Evolutionary conservation across 2,329 filamentous ascomycete species (phyloP).

Genomic region (Bertia moriformis): DNA sequence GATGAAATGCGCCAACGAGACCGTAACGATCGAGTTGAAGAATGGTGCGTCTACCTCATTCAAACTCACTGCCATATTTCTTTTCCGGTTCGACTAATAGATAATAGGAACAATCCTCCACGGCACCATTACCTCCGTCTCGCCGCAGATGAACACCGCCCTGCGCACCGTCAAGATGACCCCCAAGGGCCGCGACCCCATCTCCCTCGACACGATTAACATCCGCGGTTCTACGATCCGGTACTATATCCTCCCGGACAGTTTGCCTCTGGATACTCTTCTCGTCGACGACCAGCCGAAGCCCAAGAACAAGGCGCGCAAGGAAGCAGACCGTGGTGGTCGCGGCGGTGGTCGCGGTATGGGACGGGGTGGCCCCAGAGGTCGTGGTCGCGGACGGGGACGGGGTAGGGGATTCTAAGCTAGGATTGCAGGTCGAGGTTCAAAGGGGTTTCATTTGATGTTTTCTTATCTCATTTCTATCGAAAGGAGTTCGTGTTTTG

Average conservation of each 20-base stretch:
- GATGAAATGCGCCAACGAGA: slow-evolving; percentile 99
- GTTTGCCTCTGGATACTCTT: slow-evolving; percentile 82
- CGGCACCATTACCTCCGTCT: slow-evolving; percentile 91
- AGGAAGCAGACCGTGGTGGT: slow-evolving; percentile 58
- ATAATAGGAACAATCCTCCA: slow-evolving; percentile 75
- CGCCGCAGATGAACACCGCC: slow-evolving; percentile 96
- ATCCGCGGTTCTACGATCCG: slow-evolving; percentile 90
- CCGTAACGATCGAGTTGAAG: slow-evolving; percentile 94
- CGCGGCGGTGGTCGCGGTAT: slow-evolving; percentile 32
- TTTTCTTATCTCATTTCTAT: neutral
- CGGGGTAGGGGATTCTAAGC: slow-evolving; percentile 32
- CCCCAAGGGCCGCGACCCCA: slow-evolving; percentile 68
- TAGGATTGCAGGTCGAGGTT: too few relatives aligned
- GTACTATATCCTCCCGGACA: slow-evolving; percentile 93
- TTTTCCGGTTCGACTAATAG: slow-evolving; percentile 1
- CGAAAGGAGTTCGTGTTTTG: neutral
- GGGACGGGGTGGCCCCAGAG: slow-evolving; percentile 30
- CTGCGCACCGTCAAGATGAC: slow-evolving; percentile 97
- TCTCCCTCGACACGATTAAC: slow-evolving; percentile 88
- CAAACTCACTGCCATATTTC: neutral
- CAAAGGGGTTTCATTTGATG: slow-evolving; percentile 16
- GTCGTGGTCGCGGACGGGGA: slow-evolving; percentile 34
- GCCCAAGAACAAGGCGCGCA: slow-evolving; percentile 98
- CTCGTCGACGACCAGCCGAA: slow-evolving; percentile 94
- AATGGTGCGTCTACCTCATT: slow-evolving; percentile 51